Conservation (phyloP, 257 asterid genomes). For the Thymus quinquecostatus region DNA sequence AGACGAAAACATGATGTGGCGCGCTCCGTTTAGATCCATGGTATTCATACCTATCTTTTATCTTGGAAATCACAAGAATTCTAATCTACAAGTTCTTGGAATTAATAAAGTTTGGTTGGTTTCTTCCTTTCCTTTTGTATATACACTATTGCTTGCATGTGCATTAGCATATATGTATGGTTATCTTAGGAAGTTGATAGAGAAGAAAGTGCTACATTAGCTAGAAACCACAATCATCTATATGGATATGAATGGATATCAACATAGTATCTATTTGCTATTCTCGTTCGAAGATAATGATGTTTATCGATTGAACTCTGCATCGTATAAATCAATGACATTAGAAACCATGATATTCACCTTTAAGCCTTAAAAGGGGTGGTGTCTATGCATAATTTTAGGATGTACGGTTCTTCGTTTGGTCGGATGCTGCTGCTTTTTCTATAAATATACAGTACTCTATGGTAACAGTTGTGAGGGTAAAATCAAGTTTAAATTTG, state of each 20-base stretch:
- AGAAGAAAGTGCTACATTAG: conserved; percentile 13
- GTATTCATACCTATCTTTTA: conserved; percentile 40
- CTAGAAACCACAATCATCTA: conserved; percentile 13
- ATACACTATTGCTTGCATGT: conserved; percentile 29
- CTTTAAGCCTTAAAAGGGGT: neutral
- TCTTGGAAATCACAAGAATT: conserved; percentile 18
- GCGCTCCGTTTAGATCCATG: conserved; percentile 69
- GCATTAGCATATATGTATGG: conserved; percentile 38
- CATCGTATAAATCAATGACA: neutral
- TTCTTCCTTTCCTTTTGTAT: conserved; percentile 17
- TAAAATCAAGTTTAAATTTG: too few species aligned
- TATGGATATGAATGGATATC: neutral
- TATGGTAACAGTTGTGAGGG: too few species aligned
- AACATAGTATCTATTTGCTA: neutral
- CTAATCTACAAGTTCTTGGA: conserved; percentile 20
- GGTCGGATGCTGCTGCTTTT: too few species aligned
- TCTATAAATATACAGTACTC: too few species aligned
- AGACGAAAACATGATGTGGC: conserved; percentile 82
- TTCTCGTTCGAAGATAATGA: neutral
- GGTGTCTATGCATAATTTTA: neutral
- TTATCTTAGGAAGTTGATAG: conserved; percentile 13
- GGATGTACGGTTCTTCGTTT: too few species aligned
- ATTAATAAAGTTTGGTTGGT: conserved; percentile 31
- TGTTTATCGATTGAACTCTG: neutral
- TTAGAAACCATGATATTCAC: neutral